A percentile compares a stretch with the other conserved stretches of the same genome.
phyloP scores from a whole-genome alignment of 345 rosid species.

The Dovyalis caffra region DNA sequence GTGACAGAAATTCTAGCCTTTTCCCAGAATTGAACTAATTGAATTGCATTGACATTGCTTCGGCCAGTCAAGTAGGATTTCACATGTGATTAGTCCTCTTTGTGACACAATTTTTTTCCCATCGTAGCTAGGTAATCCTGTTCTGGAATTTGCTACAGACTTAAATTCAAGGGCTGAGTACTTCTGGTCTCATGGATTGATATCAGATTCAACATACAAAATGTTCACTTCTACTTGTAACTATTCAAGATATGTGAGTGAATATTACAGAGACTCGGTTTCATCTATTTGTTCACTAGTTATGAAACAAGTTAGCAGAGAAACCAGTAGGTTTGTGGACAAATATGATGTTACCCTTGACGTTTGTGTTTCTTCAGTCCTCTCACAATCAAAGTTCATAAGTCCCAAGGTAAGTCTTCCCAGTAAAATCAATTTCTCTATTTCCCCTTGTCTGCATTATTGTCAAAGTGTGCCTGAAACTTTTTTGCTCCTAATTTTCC shows the following conservation, averaged over 20 bases:
- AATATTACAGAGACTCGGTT: slow-evolving; percentile 73
- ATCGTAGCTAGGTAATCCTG: slow-evolving; percentile 88
- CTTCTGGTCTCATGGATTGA: slow-evolving; percentile 97
- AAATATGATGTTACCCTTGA: slow-evolving; percentile 93
- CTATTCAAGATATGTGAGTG: slow-evolving; percentile 86
- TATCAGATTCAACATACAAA: slow-evolving; percentile 83
- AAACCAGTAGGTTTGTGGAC: slow-evolving; percentile 87
- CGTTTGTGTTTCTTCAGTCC: slow-evolving; percentile 77
- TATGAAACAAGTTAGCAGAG: slow-evolving; percentile 70
- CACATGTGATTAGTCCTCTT: neutral
- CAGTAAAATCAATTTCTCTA: neutral
- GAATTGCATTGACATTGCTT: neutral
- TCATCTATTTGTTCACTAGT: slow-evolving; percentile 70
- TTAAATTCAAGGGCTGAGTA: slow-evolving; percentile 92
- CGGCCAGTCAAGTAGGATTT: neutral
- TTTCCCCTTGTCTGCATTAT: neutral
- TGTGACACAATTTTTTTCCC: neutral
- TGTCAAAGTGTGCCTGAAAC: neutral
- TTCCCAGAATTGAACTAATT: neutral
- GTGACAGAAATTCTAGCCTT: neutral
- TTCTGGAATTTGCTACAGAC: slow-evolving; percentile 79
- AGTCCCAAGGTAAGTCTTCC: slow-evolving; percentile 59
- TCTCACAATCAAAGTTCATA: slow-evolving; percentile 76
- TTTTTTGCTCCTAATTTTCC: neutral
- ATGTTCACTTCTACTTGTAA: slow-evolving; percentile 85